Percentiles rank a stretch among this genome's conserved stretches.
phyloP scores from a whole-genome alignment of 768 basidiomycete species.

The Rubroboletus pulcherrimus region DNA sequence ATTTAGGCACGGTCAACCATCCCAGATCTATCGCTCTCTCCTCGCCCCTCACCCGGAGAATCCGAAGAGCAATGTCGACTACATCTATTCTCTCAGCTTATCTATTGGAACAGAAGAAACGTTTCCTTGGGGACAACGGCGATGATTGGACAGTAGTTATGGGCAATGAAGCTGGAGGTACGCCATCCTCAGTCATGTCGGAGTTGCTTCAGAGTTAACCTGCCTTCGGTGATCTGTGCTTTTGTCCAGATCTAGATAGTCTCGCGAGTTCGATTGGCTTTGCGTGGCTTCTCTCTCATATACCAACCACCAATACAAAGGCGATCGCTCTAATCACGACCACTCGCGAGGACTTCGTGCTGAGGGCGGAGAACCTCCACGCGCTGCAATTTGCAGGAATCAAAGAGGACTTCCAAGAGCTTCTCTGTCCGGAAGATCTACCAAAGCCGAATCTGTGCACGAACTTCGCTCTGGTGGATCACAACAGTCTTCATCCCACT shows the following conservation, averaged over 20 bases:
- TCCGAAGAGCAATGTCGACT: conserved; percentile 21
- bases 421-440: conserved; percentile 72
- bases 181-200: neutral
- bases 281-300: conserved; percentile 63
- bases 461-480: conserved; percentile 83
- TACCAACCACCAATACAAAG: conserved; percentile 34
- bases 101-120: conserved; percentile 47
- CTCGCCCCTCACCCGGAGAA: neutral
- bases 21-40: neutral
- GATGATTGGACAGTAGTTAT: conserved; percentile 80
- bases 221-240: neutral
- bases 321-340: conserved; percentile 74
- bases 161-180: conserved; percentile 98
- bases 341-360: conserved; percentile 57
- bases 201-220: neutral
- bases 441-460: conserved; percentile 39
- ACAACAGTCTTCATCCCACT: conserved; percentile 61
- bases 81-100: conserved; percentile 34
- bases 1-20: neutral
- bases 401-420: conserved; percentile 43
- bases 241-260: conserved; percentile 76
- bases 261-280: conserved; percentile 83
- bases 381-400: conserved; percentile 64
- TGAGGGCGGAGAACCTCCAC: conserved; percentile 86
- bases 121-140: conserved; percentile 57